Evolutionary conservation across 352 stramenopile genomes (phyloP).

Genomic region (Halophytophthora polymorphica): DNA sequence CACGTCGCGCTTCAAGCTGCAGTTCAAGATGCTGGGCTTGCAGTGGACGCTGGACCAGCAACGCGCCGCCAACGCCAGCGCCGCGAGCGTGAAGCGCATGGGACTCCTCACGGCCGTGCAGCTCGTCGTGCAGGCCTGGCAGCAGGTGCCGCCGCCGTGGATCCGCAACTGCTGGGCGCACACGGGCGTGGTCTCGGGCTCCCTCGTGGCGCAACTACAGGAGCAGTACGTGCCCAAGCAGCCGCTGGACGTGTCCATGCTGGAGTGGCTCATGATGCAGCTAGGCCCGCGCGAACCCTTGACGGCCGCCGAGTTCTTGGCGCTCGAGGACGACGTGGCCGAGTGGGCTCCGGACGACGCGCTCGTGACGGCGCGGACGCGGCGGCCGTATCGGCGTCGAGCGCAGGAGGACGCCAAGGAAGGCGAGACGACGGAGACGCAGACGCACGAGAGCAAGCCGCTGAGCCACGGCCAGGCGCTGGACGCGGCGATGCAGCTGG

Average conservation of each 20-base stretch:
- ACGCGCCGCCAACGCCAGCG: constrained; percentile 1
- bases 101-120: constrained; percentile 15
- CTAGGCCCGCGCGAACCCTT: constrained; percentile 8
- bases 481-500: constrained; percentile 13
- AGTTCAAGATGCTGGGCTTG: constrained; percentile 11
- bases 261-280: constrained; percentile 10
- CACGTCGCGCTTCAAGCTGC: constrained; percentile 13
- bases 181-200: constrained; percentile 14
- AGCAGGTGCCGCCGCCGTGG: constrained; percentile 1
- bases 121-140: constrained; percentile 16
- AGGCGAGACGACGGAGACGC: background rate
- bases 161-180: constrained; percentile 18
- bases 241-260: constrained; percentile 3
- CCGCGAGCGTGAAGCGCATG: constrained; percentile 9
- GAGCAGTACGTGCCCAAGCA: constrained; percentile 7
- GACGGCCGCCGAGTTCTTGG: constrained; percentile 15
- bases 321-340: constrained; percentile 11
- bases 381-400: constrained; percentile 14
- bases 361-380: constrained; percentile 9
- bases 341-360: constrained; percentile 10
- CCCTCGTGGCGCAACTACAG: constrained; percentile 5
- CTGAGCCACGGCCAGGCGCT: constrained; percentile 16
- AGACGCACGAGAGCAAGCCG: background rate
- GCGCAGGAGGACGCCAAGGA: background rate
- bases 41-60: constrained; percentile 22